A percentile compares a stretch with the other conserved stretches of the same genome.
Conservation (phyloP, 2,329 filamentous ascomycete genomes). For the Cladosporium velox region DNA sequence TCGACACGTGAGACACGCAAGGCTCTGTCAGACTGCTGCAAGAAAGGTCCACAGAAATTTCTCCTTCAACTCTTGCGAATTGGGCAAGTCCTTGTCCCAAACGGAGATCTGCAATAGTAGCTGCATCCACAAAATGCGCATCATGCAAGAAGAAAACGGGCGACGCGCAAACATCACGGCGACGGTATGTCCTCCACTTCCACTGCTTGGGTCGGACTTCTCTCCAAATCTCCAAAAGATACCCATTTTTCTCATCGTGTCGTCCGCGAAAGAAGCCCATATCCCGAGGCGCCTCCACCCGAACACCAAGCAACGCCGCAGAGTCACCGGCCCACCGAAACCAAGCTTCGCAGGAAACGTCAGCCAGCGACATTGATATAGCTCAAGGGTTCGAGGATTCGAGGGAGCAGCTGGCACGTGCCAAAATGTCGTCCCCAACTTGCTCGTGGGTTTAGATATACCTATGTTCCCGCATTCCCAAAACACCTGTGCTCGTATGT, state of each 20-base stretch:
- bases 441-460: neutral
- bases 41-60: neutral
- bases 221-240: neutral
- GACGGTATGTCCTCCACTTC: neutral
- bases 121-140: neutral
- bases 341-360: slow-evolving; percentile 1
- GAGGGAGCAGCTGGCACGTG: neutral
- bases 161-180: slow-evolving; percentile 1
- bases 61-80: neutral
- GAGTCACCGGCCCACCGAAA: slow-evolving; percentile 20
- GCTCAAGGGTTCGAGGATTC: neutral
- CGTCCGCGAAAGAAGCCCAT: neutral
- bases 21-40: neutral
- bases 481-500: slow-evolving; percentile 2
- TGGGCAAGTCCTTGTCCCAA: neutral
- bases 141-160: neutral
- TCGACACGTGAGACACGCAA: neutral
- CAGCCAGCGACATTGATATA: neutral
- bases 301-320: slow-evolving; percentile 6
- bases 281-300: slow-evolving; percentile 1
- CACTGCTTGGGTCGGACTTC: neutral
- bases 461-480: neutral
- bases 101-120: neutral
- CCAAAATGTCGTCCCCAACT: neutral
- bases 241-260: neutral